Base-by-base conservation (phyloP, 768 basidiomycete genomes). In the Suillus ampliporus region DNA sequence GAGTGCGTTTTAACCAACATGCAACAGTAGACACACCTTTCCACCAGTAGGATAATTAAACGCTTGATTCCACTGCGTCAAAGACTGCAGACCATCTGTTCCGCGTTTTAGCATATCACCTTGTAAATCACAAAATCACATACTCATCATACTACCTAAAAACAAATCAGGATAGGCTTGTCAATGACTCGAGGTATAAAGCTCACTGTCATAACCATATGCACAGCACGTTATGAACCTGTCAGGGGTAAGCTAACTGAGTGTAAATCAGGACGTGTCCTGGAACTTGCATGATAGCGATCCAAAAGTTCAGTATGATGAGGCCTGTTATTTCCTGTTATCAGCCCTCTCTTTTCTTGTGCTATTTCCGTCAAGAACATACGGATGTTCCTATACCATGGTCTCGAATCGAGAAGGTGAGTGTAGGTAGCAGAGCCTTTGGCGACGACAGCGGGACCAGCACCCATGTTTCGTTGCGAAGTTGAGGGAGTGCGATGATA, bases 301-400 rank as follows among this genome's bases (percentile, higher is more conserved):
- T 86, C 89, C 89, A 90, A 43, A 75, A 82, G 71, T 91, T 86
- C 61, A 89, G 83, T 47, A 73, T 66, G 61, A 89, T 83, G 69
- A 89, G 72, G 64, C 68, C 87, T 87, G 46, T 40, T 34, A 60
- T 34, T 37, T 48, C 59, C 57, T 53, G 8, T 19, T n/a, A 43
- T 61, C 38, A 58, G 51, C 15, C 8, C 21, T 34, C 50, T 2
- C 4, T 48, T 15, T 11, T 26, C 15, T 21, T 19, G 0, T 28
- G 3, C 31, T 31, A 3, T 15, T 17, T 28, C 9, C 1, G 15
- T 5, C 2, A 52, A 35, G 11, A 14, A 68, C 79, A 19, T 70
- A 86, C 88, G 81, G 72, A 73, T 83, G 78, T 90, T 90, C 79
- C 86, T 89, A 76, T 87, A 87, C 89, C 89, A 91, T 70, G 86